Percentiles rank a stretch among this genome's conserved stretches.
Evolutionary conservation across 2,329 filamentous ascomycete genomes (phyloP).

Genomic region (Macroventuria anomochaeta): DNA sequence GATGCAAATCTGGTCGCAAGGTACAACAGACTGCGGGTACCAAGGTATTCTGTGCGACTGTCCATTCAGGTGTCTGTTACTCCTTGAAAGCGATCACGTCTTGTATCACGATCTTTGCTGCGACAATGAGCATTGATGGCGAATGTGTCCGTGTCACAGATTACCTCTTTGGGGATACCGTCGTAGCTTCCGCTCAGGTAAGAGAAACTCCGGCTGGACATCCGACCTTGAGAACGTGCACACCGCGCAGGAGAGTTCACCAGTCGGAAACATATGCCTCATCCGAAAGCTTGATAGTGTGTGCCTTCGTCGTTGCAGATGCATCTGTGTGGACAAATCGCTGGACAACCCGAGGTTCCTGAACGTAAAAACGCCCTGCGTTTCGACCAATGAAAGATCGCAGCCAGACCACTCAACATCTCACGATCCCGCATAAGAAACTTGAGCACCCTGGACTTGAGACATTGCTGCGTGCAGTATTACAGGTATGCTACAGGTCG

Average conservation of each 20-base stretch:
- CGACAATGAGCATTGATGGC: slow-evolving; percentile 30
- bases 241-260: slow-evolving; percentile 25
- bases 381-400: slow-evolving; percentile 30
- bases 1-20: slow-evolving; percentile 16
- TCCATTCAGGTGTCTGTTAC: slow-evolving; percentile 33
- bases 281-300: slow-evolving; percentile 8
- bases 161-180: slow-evolving; percentile 23
- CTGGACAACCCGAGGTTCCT: slow-evolving; percentile 5
- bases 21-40: slow-evolving; percentile 5
- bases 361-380: neutral
- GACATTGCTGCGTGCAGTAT: slow-evolving; percentile 28
- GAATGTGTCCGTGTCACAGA: slow-evolving; percentile 21
- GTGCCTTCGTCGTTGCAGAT: slow-evolving; percentile 22
- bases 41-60: slow-evolving; percentile 14
- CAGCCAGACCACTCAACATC: slow-evolving; percentile 25
- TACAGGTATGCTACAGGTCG: slow-evolving; percentile 22
- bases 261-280: slow-evolving; percentile 24
- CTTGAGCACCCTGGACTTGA: slow-evolving; percentile 18
- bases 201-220: slow-evolving; percentile 26
- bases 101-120: slow-evolving; percentile 25
- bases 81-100: slow-evolving; percentile 22
- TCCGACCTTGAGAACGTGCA: slow-evolving; percentile 23
- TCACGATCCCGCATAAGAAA: slow-evolving; percentile 20
- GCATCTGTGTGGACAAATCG: slow-evolving; percentile 17
- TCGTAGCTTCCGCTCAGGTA: slow-evolving; percentile 29